A percentile compares a stretch with the other conserved stretches of the same genome.
These are phyloP conservation scores for Colletotrichum theobromicola DNA, from an alignment of 2,329 filamentous ascomycete species.

Conservation along the genomic window DNA sequence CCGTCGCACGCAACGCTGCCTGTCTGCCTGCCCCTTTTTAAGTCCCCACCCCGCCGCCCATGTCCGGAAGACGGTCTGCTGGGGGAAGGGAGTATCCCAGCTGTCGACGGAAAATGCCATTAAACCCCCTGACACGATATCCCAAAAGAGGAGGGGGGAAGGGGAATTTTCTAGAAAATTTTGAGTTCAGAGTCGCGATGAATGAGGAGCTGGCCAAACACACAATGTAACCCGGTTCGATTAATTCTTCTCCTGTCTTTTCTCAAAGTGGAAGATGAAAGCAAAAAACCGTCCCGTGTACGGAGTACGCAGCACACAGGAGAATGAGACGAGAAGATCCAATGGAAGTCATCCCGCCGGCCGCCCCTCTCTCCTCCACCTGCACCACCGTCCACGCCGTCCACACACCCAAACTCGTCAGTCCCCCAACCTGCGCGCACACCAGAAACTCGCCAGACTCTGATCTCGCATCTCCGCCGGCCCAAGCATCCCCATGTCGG, in stretches of 20 bases:
- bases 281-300: neutral
- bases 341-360: neutral
- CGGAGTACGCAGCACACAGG: neutral
- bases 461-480: neutral
- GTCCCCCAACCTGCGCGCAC: neutral
- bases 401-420: neutral
- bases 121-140: neutral
- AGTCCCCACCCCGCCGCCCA: neutral
- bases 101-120: neutral
- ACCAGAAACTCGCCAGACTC: neutral
- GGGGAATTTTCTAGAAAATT: neutral
- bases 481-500: slow-evolving; percentile 9
- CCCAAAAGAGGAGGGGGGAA: neutral
- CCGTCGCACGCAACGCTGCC: neutral
- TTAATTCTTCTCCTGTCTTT: neutral
- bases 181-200: neutral
- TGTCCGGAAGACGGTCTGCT: neutral
- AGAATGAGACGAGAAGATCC: neutral
- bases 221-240: neutral
- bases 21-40: too few relatives aligned
- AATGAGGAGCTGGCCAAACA: neutral
- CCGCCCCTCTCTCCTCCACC: neutral
- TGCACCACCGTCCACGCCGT: neutral
- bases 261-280: neutral
- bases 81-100: neutral